Percentiles rank a stretch among this genome's conserved stretches.
phyloP scores from a whole-genome alignment of 306 rosid genomes.

The Malus asiatica region DNA sequence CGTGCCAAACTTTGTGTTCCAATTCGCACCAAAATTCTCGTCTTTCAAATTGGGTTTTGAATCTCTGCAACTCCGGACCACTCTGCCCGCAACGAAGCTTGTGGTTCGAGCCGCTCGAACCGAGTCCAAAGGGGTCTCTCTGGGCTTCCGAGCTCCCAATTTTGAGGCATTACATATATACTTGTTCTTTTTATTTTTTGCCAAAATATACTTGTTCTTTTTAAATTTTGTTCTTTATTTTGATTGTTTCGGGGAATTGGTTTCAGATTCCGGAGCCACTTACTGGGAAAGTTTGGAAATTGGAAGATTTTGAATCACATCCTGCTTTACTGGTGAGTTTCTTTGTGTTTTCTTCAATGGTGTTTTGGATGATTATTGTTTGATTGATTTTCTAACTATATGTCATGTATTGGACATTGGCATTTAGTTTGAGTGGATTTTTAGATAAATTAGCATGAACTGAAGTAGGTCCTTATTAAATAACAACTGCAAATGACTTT shows the following conservation, averaged over 20 bases:
- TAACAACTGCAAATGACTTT: not conserved
- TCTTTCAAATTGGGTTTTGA: constrained; percentile 36
- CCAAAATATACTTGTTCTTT: not conserved
- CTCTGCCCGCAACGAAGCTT: constrained; percentile 24
- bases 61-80: constrained; percentile 22
- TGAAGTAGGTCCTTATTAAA: not conserved
- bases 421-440: not conserved
- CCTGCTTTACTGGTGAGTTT: constrained; percentile 77
- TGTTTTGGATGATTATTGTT: not conserved
- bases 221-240: not conserved
- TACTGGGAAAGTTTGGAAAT: constrained; percentile 73
- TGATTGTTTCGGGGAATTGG: not conserved
- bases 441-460: not conserved
- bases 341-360: not conserved
- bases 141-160: constrained; percentile 79
- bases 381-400: not conserved
- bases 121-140: constrained; percentile 49
- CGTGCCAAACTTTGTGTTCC: constrained; percentile 13
- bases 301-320: constrained; percentile 78
- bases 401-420: not conserved
- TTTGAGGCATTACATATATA: constrained; percentile 47
- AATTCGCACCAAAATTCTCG: constrained; percentile 15
- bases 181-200: not conserved
- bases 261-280: constrained; percentile 85
- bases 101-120: constrained; percentile 54